phyloP scores from a whole-genome alignment of 352 stramenopile species.

The Globisporangium echinulatum region DNA sequence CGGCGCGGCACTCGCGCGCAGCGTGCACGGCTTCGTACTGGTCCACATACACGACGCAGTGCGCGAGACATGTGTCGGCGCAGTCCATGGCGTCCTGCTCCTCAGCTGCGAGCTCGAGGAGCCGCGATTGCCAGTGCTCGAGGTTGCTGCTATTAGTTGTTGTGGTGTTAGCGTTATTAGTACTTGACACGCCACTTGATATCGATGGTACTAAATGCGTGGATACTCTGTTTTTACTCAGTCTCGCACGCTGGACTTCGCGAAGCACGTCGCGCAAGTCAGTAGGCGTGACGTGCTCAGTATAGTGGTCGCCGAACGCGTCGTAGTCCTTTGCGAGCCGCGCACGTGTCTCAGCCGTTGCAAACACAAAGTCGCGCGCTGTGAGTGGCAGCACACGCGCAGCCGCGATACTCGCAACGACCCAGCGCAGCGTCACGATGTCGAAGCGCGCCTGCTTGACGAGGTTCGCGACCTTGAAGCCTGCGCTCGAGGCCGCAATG shows the following conservation, averaged over 20 bases:
- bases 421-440: slow-evolving; percentile 59
- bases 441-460: slow-evolving; percentile 79
- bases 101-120: slow-evolving; percentile 39
- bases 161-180: too few relatives aligned
- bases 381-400: slow-evolving; percentile 32
- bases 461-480: slow-evolving; percentile 75
- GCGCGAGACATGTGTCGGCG: slow-evolving; percentile 59
- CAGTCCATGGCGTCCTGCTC: slow-evolving; percentile 65
- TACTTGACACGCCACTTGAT: too few relatives aligned
- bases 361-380: slow-evolving; percentile 63
- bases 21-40: slow-evolving; percentile 20
- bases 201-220: too few relatives aligned
- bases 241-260: slow-evolving; percentile 20
- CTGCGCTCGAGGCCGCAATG: slow-evolving; percentile 46
- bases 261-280: slow-evolving; percentile 49
- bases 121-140: slow-evolving; percentile 42
- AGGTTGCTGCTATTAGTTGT: background rate
- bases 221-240: too few relatives aligned
- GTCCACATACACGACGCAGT: slow-evolving; percentile 70
- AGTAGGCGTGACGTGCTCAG: slow-evolving; percentile 33
- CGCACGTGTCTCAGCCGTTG: slow-evolving; percentile 44
- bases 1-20: background rate
- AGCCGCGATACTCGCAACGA: slow-evolving; percentile 35
- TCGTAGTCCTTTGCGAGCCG: slow-evolving; percentile 69
- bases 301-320: slow-evolving; percentile 68